phyloP scores from a whole-genome alignment of 179 eudicot genomes.

The Beta lomatogona region DNA sequence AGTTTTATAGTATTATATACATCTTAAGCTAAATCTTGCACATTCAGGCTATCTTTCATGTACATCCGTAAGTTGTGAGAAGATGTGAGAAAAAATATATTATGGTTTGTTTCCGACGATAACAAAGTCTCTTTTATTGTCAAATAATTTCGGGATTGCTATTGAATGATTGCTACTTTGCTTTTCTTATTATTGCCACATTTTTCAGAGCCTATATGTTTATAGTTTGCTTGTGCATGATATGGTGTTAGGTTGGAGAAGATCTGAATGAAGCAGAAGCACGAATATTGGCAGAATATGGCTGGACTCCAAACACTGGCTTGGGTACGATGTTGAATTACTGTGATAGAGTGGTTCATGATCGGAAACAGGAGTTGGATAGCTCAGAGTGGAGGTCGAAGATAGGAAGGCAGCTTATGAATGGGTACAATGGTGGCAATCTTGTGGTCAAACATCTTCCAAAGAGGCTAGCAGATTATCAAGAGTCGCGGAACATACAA shows the following conservation, averaged over 20 bases:
- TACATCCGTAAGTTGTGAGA: too few relatives aligned
- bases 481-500: constrained; percentile 32
- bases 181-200: background rate
- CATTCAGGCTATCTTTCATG: too few relatives aligned
- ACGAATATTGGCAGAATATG: constrained; percentile 68
- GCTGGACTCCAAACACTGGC: constrained; percentile 88
- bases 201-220: background rate
- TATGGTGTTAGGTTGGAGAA: constrained; percentile 65
- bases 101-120: too few relatives aligned
- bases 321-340: constrained; percentile 91
- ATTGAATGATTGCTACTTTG: background rate
- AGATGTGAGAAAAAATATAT: too few relatives aligned
- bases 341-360: constrained; percentile 87
- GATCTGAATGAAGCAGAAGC: constrained; percentile 93
- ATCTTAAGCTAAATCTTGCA: too few relatives aligned
- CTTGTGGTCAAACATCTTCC: constrained; percentile 49
- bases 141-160: background rate
- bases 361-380: constrained; percentile 61
- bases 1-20: too few relatives aligned
- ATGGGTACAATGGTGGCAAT: constrained; percentile 78
- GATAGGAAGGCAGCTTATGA: constrained; percentile 69
- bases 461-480: constrained; percentile 44
- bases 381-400: constrained; percentile 83
- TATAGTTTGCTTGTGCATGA: constrained; percentile 1
- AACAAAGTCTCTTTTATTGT: too few relatives aligned